Conservation (phyloP, 805 yeast species). For the Starmerella cellae region DNA sequence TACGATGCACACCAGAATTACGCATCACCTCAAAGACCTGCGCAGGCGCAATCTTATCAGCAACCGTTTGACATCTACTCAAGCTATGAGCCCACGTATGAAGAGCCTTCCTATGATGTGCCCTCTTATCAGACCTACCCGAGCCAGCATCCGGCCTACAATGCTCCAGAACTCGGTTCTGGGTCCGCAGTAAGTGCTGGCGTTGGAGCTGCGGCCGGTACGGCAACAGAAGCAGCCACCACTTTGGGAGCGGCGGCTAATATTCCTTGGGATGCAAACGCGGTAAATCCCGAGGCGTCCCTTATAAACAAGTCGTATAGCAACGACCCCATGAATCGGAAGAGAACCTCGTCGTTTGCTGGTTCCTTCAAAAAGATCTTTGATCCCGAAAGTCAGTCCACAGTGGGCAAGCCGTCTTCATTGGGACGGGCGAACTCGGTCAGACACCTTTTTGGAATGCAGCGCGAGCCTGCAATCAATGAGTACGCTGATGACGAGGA, state of each 20-base stretch:
- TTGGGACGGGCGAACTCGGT: conserved; percentile 7
- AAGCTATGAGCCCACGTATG: neutral
- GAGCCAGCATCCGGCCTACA: no score
- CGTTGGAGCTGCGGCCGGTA: neutral
- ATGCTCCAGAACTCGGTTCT: neutral
- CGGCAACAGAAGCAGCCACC: neutral
- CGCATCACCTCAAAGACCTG: neutral
- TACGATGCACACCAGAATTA: neutral
- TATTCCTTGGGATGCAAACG: conserved; percentile 15
- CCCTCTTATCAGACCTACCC: no score
- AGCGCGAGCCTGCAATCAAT: conserved; percentile 4
- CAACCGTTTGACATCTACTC: neutral
- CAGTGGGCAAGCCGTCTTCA: neutral
- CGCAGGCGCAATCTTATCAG: neutral
- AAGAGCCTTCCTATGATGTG: no score
- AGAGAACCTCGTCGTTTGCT: conserved; percentile 10
- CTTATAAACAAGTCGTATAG: neutral
- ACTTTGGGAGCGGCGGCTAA: neutral
- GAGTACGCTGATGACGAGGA: conserved; percentile 23
- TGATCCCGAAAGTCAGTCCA: conserved; percentile 12
- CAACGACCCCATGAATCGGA: conserved; percentile 3
- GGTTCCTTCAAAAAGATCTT: conserved; percentile 8
- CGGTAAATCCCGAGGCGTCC: conserved; percentile 4
- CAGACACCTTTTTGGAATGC: conserved; percentile 11
- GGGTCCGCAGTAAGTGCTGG: neutral